Conservation (phyloP, 345 rosid species). For the Reutealis trisperma region DNA sequence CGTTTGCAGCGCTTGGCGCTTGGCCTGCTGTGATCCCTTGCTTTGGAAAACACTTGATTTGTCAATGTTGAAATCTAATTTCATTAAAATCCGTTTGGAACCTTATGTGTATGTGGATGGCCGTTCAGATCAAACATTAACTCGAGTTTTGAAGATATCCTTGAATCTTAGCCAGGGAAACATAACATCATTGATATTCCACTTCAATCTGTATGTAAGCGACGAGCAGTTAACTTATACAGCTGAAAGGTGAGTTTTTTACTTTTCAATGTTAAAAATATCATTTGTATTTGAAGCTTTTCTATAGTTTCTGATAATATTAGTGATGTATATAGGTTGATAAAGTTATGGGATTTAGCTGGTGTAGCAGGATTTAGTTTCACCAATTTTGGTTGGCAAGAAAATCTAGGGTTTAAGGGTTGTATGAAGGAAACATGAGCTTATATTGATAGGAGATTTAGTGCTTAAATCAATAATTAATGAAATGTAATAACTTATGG, state of each 20-base stretch:
- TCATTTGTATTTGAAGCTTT: neutral
- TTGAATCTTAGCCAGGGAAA: constrained; percentile 70
- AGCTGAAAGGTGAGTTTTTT: constrained; percentile 61
- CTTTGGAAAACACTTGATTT: constrained; percentile 86
- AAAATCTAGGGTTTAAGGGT: neutral
- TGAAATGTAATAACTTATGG: neutral
- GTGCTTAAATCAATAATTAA: neutral
- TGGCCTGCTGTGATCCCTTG: constrained; percentile 81
- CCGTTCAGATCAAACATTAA: constrained; percentile 55
- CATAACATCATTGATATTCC: constrained; percentile 63
- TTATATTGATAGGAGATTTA: neutral
- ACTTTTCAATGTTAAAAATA: neutral
- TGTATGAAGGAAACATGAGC: neutral
- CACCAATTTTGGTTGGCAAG: neutral
- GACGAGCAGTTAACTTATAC: constrained; percentile 80
- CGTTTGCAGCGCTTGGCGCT: constrained; percentile 80
- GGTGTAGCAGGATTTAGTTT: neutral
- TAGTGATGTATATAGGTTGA: neutral
- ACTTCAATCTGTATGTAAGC: constrained; percentile 59
- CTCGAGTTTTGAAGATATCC: constrained; percentile 56
- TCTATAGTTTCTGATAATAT: neutral
- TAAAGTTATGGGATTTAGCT: neutral
- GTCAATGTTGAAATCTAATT: constrained; percentile 62
- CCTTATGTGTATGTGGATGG: constrained; percentile 78
- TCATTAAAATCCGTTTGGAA: constrained; percentile 65